Evolutionary conservation across 129 eudicot genomes (phyloP).

Genomic region (Lactuca sativa): DNA sequence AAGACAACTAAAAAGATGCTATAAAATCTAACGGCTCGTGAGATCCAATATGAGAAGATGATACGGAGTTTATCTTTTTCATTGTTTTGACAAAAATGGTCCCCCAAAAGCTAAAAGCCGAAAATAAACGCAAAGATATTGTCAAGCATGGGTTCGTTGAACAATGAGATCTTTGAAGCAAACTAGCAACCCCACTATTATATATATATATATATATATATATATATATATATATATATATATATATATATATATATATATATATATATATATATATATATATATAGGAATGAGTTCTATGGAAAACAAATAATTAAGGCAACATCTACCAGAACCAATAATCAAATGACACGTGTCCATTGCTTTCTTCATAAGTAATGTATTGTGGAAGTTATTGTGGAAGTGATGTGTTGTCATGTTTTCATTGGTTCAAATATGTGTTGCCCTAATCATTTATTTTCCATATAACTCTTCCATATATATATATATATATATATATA

Average conservation of each 20-base stretch:
- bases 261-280: background rate
- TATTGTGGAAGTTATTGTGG: no score
- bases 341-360: no score
- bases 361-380: no score
- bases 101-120: slow-evolving; percentile 23
- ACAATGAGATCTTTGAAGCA: slow-evolving; percentile 2
- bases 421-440: no score
- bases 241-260: background rate
- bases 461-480: no score
- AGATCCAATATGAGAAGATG: slow-evolving; percentile 27
- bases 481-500: no score
- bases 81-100: slow-evolving; percentile 25
- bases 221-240: background rate
- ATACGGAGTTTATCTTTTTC: slow-evolving; percentile 24
- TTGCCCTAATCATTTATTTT: no score
- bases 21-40: slow-evolving; percentile 23
- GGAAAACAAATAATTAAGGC: no score
- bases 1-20: slow-evolving; percentile 18
- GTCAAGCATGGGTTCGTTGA: slow-evolving; percentile 33
- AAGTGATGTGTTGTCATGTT: no score
- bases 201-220: background rate
- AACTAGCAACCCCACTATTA: slow-evolving; percentile 6
- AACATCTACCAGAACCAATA: no score
- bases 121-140: slow-evolving; percentile 27
- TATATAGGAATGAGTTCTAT: no score